phyloP scores from a whole-genome alignment of 352 stramenopile species.

The Aphanomyces astaci region DNA sequence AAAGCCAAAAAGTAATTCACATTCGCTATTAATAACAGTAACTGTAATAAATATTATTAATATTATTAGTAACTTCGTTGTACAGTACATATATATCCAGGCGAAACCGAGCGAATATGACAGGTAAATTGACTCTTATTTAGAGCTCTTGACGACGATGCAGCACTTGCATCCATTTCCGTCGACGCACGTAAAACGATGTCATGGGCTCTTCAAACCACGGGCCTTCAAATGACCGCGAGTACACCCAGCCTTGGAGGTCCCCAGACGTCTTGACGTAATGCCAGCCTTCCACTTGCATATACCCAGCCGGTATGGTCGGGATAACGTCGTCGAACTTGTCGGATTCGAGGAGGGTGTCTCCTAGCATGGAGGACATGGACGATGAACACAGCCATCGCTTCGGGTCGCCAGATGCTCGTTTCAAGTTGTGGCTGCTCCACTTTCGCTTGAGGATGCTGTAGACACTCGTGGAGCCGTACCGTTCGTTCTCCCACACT shows the following conservation, averaged over 20 bases:
- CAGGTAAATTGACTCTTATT: too few species aligned
- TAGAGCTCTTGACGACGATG: too few species aligned
- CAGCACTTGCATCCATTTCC: constrained; percentile 55
- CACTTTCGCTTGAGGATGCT: constrained; percentile 68
- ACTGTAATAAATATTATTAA: too few species aligned
- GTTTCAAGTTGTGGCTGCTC: constrained; percentile 50
- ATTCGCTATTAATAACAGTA: background rate
- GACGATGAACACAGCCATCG: constrained; percentile 43
- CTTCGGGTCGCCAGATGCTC: constrained; percentile 56
- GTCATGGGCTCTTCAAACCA: constrained; percentile 69
- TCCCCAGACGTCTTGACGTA: constrained; percentile 69
- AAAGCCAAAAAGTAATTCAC: background rate
- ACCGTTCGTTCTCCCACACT: constrained; percentile 81
- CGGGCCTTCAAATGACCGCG: constrained; percentile 56
- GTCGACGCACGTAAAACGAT: constrained; percentile 65
- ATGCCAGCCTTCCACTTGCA: constrained; percentile 61
- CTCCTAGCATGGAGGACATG: constrained; percentile 43
- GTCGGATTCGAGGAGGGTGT: constrained; percentile 51
- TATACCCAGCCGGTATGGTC: constrained; percentile 36
- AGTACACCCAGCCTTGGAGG: constrained; percentile 80
- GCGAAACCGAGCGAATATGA: too few species aligned
- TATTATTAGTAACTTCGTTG: too few species aligned
- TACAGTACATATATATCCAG: too few species aligned
- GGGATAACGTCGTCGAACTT: constrained; percentile 66
- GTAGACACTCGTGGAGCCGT: too few species aligned